phyloP scores from a whole-genome alignment of 2,329 filamentous ascomycete genomes.

The Apiospora malaysiana region DNA sequence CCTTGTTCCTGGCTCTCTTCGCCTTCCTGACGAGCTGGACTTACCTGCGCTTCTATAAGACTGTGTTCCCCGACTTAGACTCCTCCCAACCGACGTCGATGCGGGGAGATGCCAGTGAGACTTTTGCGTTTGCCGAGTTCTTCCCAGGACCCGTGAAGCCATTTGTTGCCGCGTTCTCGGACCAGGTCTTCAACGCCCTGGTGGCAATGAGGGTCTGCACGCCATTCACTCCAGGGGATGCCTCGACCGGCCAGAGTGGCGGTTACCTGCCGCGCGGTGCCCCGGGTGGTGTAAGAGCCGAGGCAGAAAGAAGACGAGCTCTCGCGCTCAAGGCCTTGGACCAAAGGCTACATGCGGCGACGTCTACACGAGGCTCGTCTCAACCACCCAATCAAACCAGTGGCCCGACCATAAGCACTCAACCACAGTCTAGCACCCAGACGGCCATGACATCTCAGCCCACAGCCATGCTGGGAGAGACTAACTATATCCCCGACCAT shows the following conservation, averaged over 20 bases:
- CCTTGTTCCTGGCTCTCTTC: conserved; percentile 78
- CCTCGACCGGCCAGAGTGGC: conserved; percentile 75
- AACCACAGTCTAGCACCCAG: conserved; percentile 60
- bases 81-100: conserved; percentile 66
- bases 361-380: conserved; percentile 49
- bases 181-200: conserved; percentile 75
- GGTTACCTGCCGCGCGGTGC: conserved; percentile 61
- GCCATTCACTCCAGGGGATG: conserved; percentile 83
- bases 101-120: conserved; percentile 92
- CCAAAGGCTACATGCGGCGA: conserved; percentile 87
- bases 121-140: conserved; percentile 94
- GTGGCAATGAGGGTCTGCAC: conserved; percentile 80
- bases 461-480: conserved; percentile 68
- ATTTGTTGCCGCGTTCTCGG: conserved; percentile 73
- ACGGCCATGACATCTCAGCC: conserved; percentile 63
- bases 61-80: conserved; percentile 72
- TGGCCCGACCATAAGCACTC: conserved; percentile 63
- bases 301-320: conserved; percentile 88
- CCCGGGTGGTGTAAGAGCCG: conserved; percentile 77
- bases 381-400: conserved; percentile 51
- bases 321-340: conserved; percentile 91
- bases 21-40: conserved; percentile 91
- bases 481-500: conserved; percentile 71
- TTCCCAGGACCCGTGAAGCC: conserved; percentile 88
- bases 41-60: conserved; percentile 94